These are phyloP conservation scores for Hypoxylon sp. DNA, from an alignment of 2,329 filamentous ascomycete genomes.

Conservation along the genomic window DNA sequence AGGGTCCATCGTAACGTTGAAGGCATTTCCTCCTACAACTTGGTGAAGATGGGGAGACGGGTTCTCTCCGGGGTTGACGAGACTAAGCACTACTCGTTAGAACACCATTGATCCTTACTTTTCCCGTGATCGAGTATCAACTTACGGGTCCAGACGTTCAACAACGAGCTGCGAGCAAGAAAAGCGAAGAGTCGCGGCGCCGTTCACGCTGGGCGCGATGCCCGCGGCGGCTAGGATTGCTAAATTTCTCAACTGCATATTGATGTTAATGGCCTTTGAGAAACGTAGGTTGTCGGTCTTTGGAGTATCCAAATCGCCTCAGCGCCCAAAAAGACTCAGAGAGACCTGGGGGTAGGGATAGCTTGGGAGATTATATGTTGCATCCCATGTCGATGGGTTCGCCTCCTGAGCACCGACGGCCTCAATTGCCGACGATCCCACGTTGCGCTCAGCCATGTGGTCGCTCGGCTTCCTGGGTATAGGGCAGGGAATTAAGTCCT, in stretches of 20 bases:
- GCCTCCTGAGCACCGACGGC: constrained; percentile 25
- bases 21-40: constrained; percentile 52
- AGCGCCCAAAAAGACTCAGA: constrained; percentile 15
- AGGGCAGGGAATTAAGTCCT: constrained; percentile 27
- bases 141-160: constrained; percentile 53
- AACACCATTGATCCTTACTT: not conserved
- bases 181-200: constrained; percentile 52
- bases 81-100: constrained; percentile 39
- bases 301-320: constrained; percentile 28
- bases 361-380: constrained; percentile 35
- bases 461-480: constrained; percentile 33
- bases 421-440: constrained; percentile 43
- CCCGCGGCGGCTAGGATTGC: constrained; percentile 46
- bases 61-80: constrained; percentile 50
- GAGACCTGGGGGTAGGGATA: constrained; percentile 5
- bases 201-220: constrained; percentile 45
- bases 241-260: constrained; percentile 48
- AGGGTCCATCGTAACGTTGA: constrained; percentile 51
- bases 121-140: not conserved
- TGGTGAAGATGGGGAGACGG: constrained; percentile 53
- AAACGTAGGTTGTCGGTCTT: constrained; percentile 22
- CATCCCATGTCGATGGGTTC: constrained; percentile 26
- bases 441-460: constrained; percentile 38
- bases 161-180: constrained; percentile 54
- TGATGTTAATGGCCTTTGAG: constrained; percentile 23